Evolutionary conservation across 345 rosid genomes (phyloP), one percentile per base, ranked within the genome.

Genomic region (Rhodamnia rubescens): DNA sequence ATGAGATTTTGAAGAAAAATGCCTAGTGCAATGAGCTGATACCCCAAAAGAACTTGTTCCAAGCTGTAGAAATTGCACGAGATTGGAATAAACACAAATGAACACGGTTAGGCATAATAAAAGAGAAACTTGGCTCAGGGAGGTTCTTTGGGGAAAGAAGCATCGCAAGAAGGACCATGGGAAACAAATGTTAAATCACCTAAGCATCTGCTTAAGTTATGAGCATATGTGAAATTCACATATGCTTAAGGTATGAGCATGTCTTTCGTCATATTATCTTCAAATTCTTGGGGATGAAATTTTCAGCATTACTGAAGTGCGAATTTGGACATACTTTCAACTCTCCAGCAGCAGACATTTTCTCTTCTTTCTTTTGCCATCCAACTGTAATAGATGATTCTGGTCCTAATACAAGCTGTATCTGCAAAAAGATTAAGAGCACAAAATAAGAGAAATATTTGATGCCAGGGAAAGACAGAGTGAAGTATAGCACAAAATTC

Each of bases 311-410:
- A 57, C 85, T 69, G 22, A 69, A 36, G 80, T 36, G 4, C 80
- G 36, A 69, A 69, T 69, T 69, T 69, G 47, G 44, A 83, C 82
- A 85, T 88, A 98, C 98, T 94, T 91, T 94, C 90, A 95, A 84
- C 74, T 92, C 95, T 90, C 96, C 97, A 84, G 87, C 88, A 89
- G 97, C 98, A 90, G 98, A 89, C 88, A 89, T 91, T 86, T 91
- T 92, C 90, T 92, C 91, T n/a, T 94, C 96, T 91, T 91, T 94
- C 92, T 92, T 95, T 86, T 88, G 92, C 98, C 98, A 98, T 82
- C 99, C 98, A 64, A 94, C 95, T 84, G 91, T 86, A 86, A 96
- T 88, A 83, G 96, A 94, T 88, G 99, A 93, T 86, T 93, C 93
- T 85, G 88, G 85, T 90, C 99, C 98, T 87, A 96, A 84, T 85